Base-by-base conservation (phyloP, 2,329 filamentous ascomycete genomes). In the Aspergillus pseudoterreus region DNA sequence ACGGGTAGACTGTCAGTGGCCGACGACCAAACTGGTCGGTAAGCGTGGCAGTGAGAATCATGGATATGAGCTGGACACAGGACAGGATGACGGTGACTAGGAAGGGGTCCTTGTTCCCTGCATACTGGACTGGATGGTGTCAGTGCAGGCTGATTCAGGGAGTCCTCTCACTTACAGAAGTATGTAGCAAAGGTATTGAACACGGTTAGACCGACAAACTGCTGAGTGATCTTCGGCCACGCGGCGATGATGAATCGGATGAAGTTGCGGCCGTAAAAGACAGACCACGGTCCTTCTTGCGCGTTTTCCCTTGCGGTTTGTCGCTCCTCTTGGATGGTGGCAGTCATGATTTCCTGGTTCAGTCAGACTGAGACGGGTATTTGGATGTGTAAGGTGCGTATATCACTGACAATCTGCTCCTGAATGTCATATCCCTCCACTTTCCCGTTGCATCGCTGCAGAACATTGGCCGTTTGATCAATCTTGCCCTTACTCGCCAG, bases 81-180 rank as follows among this genome's bases (percentile, higher is more conserved):
- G 70, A 69, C 1, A 74, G 59, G 39, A 76, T 75, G 35, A 75
- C 60, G 0, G 71, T 75, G 5, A 75, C 72, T 45, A 68, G 60
- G 57, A 75, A 75, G 0, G 72, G 72, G 44, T 75, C 64, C 12
- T 69, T 64, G 58, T 64, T 71, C 1, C 73, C 73, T 2, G 73
- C 73, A 35, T 71, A 65, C 63, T 75, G 72, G 57, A 74, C 69
- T 70, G 44, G 4, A 8, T 1, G 1, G 11, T 2, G 1, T 15
- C 6, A 33, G 43, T 42, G 48, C 17, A 12, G 24, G 15, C 17
- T 22, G 39, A 19, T 42, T 21, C 44, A 39, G 22, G 36, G 50
- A 27, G 22, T 43, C 51, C 53, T 10, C 19, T 11, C 2, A 53
- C 63, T 56, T 45, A 69, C 64, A 73, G 53, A 73, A 74, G 44